phyloP scores from a whole-genome alignment of 495 filamentous ascomycete species.

The Poronia punctata region DNA sequence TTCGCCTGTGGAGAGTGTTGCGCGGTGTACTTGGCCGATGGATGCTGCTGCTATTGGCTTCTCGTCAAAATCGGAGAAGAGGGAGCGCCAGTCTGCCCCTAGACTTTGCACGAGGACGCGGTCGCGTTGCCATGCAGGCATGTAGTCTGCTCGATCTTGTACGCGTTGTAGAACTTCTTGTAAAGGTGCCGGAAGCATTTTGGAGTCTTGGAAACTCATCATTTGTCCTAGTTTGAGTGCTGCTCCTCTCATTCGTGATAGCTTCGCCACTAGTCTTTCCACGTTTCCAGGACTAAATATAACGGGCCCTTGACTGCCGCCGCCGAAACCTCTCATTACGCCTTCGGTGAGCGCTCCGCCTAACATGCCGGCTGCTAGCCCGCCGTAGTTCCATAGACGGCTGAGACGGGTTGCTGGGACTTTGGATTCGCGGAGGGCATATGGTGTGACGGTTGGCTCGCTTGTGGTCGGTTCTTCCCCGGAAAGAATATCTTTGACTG shows the following conservation, averaged over 20 bases:
- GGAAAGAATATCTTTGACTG: constrained; percentile 13
- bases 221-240: constrained; percentile 96
- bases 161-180: constrained; percentile 85
- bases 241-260: constrained; percentile 95
- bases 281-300: constrained; percentile 87
- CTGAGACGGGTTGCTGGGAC: constrained; percentile 85
- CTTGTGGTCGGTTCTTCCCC: constrained; percentile 6
- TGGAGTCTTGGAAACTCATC: constrained; percentile 97
- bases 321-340: constrained; percentile 60
- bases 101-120: constrained; percentile 72
- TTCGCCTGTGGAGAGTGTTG: constrained; percentile 65
- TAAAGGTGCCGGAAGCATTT: constrained; percentile 82
- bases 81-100: constrained; percentile 74
- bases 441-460: constrained; percentile 27
- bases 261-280: constrained; percentile 82
- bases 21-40: constrained; percentile 92
- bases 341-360: constrained; percentile 86
- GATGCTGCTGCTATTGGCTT: constrained; percentile 94
- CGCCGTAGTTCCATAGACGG: constrained; percentile 88
- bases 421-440: constrained; percentile 78
- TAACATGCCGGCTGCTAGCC: constrained; percentile 89
- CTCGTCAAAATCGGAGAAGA: constrained; percentile 81
- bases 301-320: constrained; percentile 57
- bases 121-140: constrained; percentile 88
- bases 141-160: constrained; percentile 95